A percentile compares a stretch with the other conserved stretches of the same genome.
phyloP scores from a whole-genome alignment of 78 protist species.

The Trichosphaerium sp. region DNA sequence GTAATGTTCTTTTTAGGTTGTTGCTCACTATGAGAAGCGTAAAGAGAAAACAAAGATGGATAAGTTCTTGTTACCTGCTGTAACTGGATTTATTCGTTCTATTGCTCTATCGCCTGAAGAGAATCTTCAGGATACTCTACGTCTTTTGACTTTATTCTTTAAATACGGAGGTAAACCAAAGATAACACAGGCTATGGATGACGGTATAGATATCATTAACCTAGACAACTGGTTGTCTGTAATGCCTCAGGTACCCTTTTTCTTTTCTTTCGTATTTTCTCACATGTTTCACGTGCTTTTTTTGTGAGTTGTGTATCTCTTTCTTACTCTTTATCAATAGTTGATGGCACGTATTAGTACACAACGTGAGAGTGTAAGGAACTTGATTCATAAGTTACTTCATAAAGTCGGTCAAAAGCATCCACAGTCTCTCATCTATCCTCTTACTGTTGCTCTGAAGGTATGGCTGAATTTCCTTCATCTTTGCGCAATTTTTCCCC shows the following conservation, averaged over 20 bases:
- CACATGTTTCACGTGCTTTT: too few species aligned
- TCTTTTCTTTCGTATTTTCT: too few species aligned
- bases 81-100: slow-evolving; percentile 74
- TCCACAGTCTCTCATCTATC: slow-evolving; percentile 97
- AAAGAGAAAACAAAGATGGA: slow-evolving; percentile 17
- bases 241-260: too few species aligned
- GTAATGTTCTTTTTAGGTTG: too few species aligned
- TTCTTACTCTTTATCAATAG: too few species aligned
- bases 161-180: slow-evolving; percentile 62
- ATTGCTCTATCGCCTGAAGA: slow-evolving; percentile 52
- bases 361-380: slow-evolving; percentile 35
- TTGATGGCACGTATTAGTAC: slow-evolving; percentile 89
- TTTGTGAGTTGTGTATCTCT: too few species aligned
- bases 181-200: slow-evolving; percentile 21
- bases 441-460: slow-evolving; percentile 91
- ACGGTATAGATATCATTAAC: slow-evolving; percentile 65
- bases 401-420: slow-evolving; percentile 76
- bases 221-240: slow-evolving; percentile 95
- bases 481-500: neutral
- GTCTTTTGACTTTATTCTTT: slow-evolving; percentile 87
- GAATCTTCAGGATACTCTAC: slow-evolving; percentile 71
- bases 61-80: slow-evolving; percentile 52
- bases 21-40: slow-evolving; percentile 52
- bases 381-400: slow-evolving; percentile 64
- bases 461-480: neutral